phyloP scores from a whole-genome alignment of 140 eudicot species.

The Oenanthe javanica region DNA sequence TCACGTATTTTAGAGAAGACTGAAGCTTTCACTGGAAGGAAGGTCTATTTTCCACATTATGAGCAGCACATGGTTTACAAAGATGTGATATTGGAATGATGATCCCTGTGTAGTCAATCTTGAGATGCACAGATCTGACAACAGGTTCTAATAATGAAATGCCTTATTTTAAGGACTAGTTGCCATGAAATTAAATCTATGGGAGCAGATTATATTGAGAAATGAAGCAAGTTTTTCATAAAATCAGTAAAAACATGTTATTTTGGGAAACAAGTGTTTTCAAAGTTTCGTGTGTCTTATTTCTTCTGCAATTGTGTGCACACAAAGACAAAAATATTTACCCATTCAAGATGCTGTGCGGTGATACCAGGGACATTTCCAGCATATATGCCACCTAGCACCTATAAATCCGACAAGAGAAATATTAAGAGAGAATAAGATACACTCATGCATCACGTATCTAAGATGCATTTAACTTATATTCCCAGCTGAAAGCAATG shows the following conservation, averaged over 20 bases:
- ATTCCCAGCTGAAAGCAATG: background rate
- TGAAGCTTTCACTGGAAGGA: background rate
- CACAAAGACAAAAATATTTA: slow-evolving; percentile 12
- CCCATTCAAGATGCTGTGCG: slow-evolving; percentile 99
- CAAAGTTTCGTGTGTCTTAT: background rate
- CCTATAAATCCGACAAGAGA: slow-evolving; percentile 36
- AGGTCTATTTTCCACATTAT: background rate
- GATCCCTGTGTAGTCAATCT: background rate
- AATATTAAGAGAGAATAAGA: background rate
- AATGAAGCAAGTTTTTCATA: background rate
- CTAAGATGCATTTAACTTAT: background rate
- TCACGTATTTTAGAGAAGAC: slow-evolving; percentile 14
- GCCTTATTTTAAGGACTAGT: background rate
- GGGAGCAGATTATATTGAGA: background rate
- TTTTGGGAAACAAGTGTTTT: background rate
- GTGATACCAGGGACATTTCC: slow-evolving; percentile 88
- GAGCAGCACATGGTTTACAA: background rate
- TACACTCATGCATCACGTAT: background rate
- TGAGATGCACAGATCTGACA: background rate
- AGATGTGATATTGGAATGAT: background rate
- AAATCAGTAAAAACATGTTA: background rate
- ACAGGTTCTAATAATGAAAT: background rate
- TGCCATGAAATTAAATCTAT: background rate
- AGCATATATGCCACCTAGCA: slow-evolving; percentile 76
- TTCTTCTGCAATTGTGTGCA: background rate